These are phyloP conservation scores for Xylaria sp. DNA, from an alignment of 2,329 filamentous ascomycete genomes.

Conservation along the genomic window DNA sequence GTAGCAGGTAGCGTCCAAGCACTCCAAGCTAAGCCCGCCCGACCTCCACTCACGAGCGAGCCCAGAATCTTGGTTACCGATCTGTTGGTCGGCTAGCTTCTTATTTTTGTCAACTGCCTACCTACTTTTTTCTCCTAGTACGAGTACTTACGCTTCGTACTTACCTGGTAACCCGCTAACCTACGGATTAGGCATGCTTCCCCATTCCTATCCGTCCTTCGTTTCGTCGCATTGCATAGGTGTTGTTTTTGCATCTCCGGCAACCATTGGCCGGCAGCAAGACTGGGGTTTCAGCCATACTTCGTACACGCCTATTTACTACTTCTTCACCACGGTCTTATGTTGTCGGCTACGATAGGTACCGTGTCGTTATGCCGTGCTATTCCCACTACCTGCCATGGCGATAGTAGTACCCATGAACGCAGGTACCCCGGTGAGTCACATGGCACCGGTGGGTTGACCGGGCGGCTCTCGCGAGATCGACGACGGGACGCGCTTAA, in stretches of 20 bases:
- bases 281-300: slow-evolving; percentile 8
- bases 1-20: background rate
- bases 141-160: background rate
- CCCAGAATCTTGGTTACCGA: slow-evolving; percentile 12
- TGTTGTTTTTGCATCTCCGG: background rate
- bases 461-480: slow-evolving; percentile 10
- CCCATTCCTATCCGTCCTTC: background rate
- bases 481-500: slow-evolving; percentile 1
- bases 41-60: background rate
- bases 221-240: background rate
- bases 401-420: background rate
- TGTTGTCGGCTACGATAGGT: background rate
- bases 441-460: slow-evolving; percentile 8
- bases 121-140: background rate
- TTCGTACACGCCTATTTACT: background rate
- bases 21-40: slow-evolving; percentile 2
- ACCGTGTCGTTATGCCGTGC: background rate
- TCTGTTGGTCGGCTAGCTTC: background rate
- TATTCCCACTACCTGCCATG: background rate
- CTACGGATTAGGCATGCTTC: background rate
- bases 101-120: background rate
- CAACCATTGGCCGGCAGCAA: background rate
- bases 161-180: no score
- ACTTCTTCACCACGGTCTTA: background rate
- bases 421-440: background rate